These are phyloP conservation scores for Leccinum barrowsii DNA, from an alignment of 768 basidiomycete genomes.

Conservation along the genomic window DNA sequence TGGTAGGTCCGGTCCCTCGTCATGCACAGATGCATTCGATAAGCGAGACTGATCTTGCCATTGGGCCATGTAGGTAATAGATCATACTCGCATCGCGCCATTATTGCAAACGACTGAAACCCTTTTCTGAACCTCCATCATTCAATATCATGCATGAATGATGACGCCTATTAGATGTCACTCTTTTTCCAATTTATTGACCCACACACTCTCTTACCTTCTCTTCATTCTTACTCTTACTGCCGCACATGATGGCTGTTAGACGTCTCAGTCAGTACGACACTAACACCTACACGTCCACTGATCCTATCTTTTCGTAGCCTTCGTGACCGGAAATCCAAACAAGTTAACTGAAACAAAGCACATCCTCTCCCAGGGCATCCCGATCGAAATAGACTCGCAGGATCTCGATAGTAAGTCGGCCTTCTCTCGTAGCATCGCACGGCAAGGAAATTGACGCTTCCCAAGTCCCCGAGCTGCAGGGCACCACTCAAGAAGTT, in stretches of 20 bases:
- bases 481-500: slow-evolving; percentile 89
- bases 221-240: not conserved
- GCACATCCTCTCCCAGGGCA: slow-evolving; percentile 67
- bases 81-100: too few species aligned
- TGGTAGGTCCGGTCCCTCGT: too few species aligned
- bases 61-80: too few species aligned
- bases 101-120: too few species aligned
- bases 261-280: slow-evolving; percentile 23
- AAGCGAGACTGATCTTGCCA: too few species aligned
- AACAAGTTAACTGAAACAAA: slow-evolving; percentile 91
- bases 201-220: too few species aligned
- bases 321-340: slow-evolving; percentile 92
- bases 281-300: not conserved
- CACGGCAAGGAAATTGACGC: not conserved
- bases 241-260: slow-evolving; percentile 13
- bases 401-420: slow-evolving; percentile 77
- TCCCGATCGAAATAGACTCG: slow-evolving; percentile 72
- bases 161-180: too few species aligned
- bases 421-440: not conserved
- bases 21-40: too few species aligned
- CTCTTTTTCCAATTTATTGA: too few species aligned
- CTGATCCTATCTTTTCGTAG: slow-evolving; percentile 38
- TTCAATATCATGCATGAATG: too few species aligned
- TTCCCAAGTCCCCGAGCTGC: slow-evolving; percentile 81
- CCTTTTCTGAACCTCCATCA: too few species aligned